A percentile compares a stretch with the other conserved stretches of the same genome.
phyloP scores from a whole-genome alignment of 345 rosid species.

The Ricinus communis region DNA sequence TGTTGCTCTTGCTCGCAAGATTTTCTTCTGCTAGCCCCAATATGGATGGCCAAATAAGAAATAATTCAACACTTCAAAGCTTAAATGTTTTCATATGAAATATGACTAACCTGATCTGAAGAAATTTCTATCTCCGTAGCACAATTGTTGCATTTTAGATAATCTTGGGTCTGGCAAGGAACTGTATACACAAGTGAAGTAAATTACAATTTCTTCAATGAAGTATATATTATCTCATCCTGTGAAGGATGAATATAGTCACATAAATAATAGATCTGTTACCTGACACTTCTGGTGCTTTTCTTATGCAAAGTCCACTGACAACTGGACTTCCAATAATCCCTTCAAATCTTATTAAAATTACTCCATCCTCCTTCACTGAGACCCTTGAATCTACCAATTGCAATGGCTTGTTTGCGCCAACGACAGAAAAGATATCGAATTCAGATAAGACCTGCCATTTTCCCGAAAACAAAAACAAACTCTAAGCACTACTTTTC shows the following conservation, averaged over 20 bases:
- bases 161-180: conserved; percentile 47
- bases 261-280: conserved; percentile 6
- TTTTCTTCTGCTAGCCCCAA: conserved; percentile 59
- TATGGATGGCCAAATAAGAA: conserved; percentile 26
- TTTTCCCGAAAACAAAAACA: conserved; percentile 13
- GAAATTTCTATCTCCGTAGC: conserved; percentile 71
- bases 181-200: conserved; percentile 39
- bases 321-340: conserved; percentile 74
- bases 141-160: conserved; percentile 70
- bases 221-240: neutral
- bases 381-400: conserved; percentile 64
- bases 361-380: conserved; percentile 63
- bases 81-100: conserved; percentile 10
- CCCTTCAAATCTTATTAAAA: conserved; percentile 68
- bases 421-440: conserved; percentile 80
- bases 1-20: conserved; percentile 66
- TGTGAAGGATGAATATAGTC: conserved; percentile 6
- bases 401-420: conserved; percentile 77
- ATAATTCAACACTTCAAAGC: conserved; percentile 10
- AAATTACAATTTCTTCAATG: conserved; percentile 11
- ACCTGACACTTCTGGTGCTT: conserved; percentile 61
- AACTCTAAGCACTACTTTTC: conserved; percentile 8
- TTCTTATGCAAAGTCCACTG: conserved; percentile 80
- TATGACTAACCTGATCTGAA: conserved; percentile 56
- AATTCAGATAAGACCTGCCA: conserved; percentile 81